Conservation (phyloP, 768 basidiomycete species). For the Auriscalpium orientale region DNA sequence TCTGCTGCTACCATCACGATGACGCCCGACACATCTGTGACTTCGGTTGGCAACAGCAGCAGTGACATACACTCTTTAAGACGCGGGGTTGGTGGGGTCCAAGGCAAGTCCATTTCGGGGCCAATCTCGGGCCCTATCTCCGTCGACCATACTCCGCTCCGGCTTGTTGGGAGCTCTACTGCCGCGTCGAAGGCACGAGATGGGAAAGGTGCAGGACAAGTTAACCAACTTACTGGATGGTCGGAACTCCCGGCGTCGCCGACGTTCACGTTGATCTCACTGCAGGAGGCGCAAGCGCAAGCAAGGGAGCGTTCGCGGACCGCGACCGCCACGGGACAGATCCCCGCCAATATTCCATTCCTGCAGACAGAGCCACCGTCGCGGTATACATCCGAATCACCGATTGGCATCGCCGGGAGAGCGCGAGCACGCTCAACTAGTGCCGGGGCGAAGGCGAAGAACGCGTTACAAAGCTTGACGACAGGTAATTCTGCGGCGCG, state of each 20-base stretch:
- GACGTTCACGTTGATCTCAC: conserved; percentile 59
- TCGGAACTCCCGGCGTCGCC: conserved; percentile 38
- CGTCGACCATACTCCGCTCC: conserved; percentile 1
- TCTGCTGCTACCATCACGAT: conserved; percentile 19
- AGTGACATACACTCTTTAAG: conserved; percentile 4
- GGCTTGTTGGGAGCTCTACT: background rate
- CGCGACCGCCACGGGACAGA: conserved; percentile 35
- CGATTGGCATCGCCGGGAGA: conserved; percentile 18
- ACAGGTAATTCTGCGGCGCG: conserved; percentile 10
- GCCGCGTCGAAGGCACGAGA: conserved; percentile 1
- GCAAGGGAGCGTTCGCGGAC: conserved; percentile 49
- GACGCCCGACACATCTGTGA: conserved; percentile 12
- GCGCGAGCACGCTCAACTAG: conserved; percentile 56
- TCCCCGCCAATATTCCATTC: conserved; percentile 23
- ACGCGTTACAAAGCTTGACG: conserved; percentile 3
- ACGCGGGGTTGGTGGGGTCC: conserved; percentile 7
- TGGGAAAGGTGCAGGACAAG: background rate
- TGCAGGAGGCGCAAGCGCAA: conserved; percentile 71
- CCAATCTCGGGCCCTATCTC: conserved; percentile 12
- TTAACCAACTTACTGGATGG: conserved; percentile 34
- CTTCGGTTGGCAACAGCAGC: conserved; percentile 10
- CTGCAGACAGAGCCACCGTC: conserved; percentile 26
- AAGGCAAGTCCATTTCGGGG: conserved; percentile 12
- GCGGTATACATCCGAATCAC: background rate
- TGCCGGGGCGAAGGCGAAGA: conserved; percentile 39